A percentile compares a stretch with the other conserved stretches of the same genome.
phyloP scores from a whole-genome alignment of 2,329 filamentous ascomycete species.

The Colletotrichum higginsianum region DNA sequence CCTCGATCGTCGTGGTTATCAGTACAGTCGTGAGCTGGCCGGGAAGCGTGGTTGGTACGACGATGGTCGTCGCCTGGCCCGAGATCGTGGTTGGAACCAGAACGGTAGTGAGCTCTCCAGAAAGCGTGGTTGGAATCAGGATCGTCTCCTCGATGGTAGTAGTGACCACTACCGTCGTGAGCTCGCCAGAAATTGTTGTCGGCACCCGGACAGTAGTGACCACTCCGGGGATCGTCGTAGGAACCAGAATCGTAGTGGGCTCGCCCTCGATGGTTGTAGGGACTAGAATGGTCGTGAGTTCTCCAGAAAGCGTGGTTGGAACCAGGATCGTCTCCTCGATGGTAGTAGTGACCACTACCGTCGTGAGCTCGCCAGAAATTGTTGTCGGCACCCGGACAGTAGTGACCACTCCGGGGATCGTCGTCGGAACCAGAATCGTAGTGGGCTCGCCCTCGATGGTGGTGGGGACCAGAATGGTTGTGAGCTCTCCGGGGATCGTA shows the following conservation, averaged over 20 bases:
- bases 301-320: slow-evolving; percentile 7
- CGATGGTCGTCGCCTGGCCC: not conserved
- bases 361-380: slow-evolving; percentile 3
- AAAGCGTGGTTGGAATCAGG: slow-evolving; percentile 1
- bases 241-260: slow-evolving; percentile 17
- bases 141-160: slow-evolving; percentile 46
- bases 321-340: slow-evolving; percentile 41
- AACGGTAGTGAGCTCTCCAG: slow-evolving; percentile 10
- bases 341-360: slow-evolving; percentile 46
- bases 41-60: slow-evolving; percentile 5
- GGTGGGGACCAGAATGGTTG: slow-evolving; percentile 3
- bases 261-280: not conserved
- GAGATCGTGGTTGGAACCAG: slow-evolving; percentile 7
- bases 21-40: slow-evolving; percentile 4
- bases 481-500: not conserved
- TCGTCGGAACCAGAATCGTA: slow-evolving; percentile 7
- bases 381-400: slow-evolving; percentile 5
- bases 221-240: not conserved
- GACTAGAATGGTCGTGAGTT: slow-evolving; percentile 11
- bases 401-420: not conserved
- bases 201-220: not conserved
- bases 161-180: slow-evolving; percentile 40
- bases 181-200: slow-evolving; percentile 8
- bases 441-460: not conserved
- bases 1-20: slow-evolving; percentile 48